Evolutionary conservation across 192 early-diverging fungal genomes (phyloP), one percentile per base, ranked within the genome.

Genomic region (Funneliformis mosseae): DNA sequence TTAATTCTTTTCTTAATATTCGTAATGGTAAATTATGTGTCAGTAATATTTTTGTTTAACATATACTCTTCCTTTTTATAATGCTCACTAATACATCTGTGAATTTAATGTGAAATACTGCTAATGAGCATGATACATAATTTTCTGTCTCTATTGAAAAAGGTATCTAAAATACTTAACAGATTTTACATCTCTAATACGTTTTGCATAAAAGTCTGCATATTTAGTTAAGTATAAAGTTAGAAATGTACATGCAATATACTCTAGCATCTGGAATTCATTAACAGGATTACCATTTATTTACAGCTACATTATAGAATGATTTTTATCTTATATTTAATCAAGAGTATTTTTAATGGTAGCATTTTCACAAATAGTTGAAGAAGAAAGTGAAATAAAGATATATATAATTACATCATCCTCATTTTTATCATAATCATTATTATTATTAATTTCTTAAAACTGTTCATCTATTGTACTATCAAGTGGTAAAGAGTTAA

Each of bases 221-320:
- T 3, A 9, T 43, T 41, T 38, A 4, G 41, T 43, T 42, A 8
- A 41, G 23, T 72, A 72, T 27, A 72, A 43, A 16, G 70, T 72
- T 27, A 23, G 70, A 41, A 72, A 72, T 66, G 70, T 41, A 42
- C 18, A 4, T 43, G 70, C 70, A 72, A 72, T 72, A 43, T 72
- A 72, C 5, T 14, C 27, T 72, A 41, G 41, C 6, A 41, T 72
- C 39, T 72, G 41, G 41, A 72, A 72, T 11, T 43, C 70, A 72
- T 72, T 72, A 46, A 72, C 39, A 43, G 39, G 41, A 72, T 25
- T 72, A 42, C 39, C 43, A 25, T 72, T 38, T 46, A 72, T 72
- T 8, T 72, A 7, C 23, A 38, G 41, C 14, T 16, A 72, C 39
- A 38, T 72, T 48, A 72, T 72, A 23, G 70, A 41, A 46, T 4